Base-by-base conservation (phyloP, 768 basidiomycete genomes). In the Mycena haematopus region DNA sequence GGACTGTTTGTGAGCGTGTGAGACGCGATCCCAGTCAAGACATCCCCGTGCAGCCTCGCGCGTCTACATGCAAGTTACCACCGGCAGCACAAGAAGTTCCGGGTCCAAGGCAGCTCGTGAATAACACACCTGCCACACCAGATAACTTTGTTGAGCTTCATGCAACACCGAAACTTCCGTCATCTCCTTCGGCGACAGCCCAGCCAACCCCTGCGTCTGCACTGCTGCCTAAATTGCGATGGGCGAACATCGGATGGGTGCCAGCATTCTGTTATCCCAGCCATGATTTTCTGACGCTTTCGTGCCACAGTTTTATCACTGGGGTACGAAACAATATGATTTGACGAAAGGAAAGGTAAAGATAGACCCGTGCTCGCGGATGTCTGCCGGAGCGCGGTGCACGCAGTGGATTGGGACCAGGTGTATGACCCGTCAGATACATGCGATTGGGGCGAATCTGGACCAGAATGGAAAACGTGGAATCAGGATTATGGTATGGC, bases 281-380 rank as follows among this genome's bases (percentile, higher is more conserved):
- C 35, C 44, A 14, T 24, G n/a, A 15, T 31, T 15, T 56, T 17
- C 55, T 63, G 44, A 63, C 19, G 9, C 15, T 25, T 46, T 53
- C 29, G 15, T n/a, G 22, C 14, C 8, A 15, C 47, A 67, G 66
- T 92, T 85, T 55, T 99, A 99, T 75, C 94, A 99, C 78, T 98
- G 96, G 96, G 92, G 93, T 3, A 92, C 87, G 29, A 99, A 99
- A 70, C 89, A 92, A 61, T 99, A 99, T 71, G 93, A 97, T 70
- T 95, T 97, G 67, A 83, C 86, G 1, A 86, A 82, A 55, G 85
- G 86, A 2, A 86, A 84, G 59, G 88, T 85, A 0, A 78, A 79
- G 0, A 86, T 98, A 47, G 85, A 89, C 50, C 76, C 2, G 76
- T 79, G 8, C 72, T 96, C 35, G 76, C 80, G 13, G 69, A 78